These are phyloP conservation scores for Aspergillus asperescens DNA, from an alignment of 495 filamentous ascomycete species.

Conservation along the genomic window DNA sequence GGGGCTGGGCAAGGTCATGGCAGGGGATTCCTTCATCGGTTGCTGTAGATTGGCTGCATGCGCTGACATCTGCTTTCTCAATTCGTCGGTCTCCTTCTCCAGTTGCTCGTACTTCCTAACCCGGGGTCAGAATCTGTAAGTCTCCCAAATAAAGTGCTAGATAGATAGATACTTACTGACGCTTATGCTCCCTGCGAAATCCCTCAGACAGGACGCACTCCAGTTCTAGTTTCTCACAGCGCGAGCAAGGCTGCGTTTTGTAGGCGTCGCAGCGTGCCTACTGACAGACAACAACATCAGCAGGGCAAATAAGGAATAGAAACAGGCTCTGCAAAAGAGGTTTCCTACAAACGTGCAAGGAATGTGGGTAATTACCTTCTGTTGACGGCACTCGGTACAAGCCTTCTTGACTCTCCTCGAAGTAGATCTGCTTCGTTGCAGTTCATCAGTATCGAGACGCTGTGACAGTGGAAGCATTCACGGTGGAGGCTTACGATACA, in stretches of 20 bases:
- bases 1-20: background rate
- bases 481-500: background rate
- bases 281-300: background rate
- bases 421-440: background rate
- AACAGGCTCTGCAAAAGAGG: background rate
- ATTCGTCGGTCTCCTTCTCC: conserved; percentile 35
- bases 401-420: conserved; percentile 37
- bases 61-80: conserved; percentile 30
- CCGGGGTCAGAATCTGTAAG: too few species aligned
- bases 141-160: too few species aligned
- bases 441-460: background rate
- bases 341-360: too few species aligned
- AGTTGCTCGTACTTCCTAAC: conserved; percentile 16
- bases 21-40: background rate
- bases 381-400: conserved; percentile 43
- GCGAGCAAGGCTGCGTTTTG: conserved; percentile 31
- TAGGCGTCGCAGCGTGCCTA: conserved; percentile 44
- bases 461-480: background rate
- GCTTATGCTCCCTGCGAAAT: conserved; percentile 43
- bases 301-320: too few species aligned
- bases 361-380: conserved; percentile 29
- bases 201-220: conserved; percentile 38
- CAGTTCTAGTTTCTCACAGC: conserved; percentile 35
- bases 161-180: conserved; percentile 36
- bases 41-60: conserved; percentile 16